Conservation (phyloP, 148 eudicot species). For the Camellia japonica region DNA sequence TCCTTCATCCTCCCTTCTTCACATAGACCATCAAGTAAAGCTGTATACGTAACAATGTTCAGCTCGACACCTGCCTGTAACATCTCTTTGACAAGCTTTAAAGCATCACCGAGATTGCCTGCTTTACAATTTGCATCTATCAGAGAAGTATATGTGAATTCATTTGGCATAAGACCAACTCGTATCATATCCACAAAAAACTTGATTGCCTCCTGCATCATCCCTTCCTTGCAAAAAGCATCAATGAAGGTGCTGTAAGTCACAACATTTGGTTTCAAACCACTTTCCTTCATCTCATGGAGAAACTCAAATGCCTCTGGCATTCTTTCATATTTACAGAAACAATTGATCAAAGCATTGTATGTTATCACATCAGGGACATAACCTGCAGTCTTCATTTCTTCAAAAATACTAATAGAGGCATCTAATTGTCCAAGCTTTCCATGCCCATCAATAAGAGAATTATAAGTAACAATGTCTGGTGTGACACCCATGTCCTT, state of each 20-base stretch:
- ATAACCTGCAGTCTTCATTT: slow-evolving; percentile 68
- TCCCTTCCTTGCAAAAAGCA: slow-evolving; percentile 90
- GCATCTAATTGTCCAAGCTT: slow-evolving; percentile 67
- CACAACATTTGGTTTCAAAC: slow-evolving; percentile 77
- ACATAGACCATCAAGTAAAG: slow-evolving; percentile 69
- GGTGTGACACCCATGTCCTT: slow-evolving; percentile 55
- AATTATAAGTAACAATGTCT: slow-evolving; percentile 86
- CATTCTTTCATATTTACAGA: slow-evolving; percentile 68
- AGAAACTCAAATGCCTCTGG: slow-evolving; percentile 69
- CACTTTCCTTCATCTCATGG: slow-evolving; percentile 58
- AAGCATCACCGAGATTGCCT: slow-evolving; percentile 58
- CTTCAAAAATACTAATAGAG: slow-evolving; percentile 47
- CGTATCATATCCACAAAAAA: slow-evolving; percentile 90
- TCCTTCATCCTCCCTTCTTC: slow-evolving; percentile 69
- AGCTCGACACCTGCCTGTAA: slow-evolving; percentile 55
- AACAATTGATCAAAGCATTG: slow-evolving; percentile 80
- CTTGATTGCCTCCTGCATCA: slow-evolving; percentile 78
- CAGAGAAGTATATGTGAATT: slow-evolving; percentile 78
- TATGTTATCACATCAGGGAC: slow-evolving; percentile 77
- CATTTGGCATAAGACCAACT: slow-evolving; percentile 76
- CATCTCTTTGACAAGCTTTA: slow-evolving; percentile 80
- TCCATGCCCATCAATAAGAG: slow-evolving; percentile 84
- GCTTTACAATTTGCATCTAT: slow-evolving; percentile 81
- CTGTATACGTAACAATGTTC: slow-evolving; percentile 79
- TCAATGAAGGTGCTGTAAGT: slow-evolving; percentile 94